These are phyloP conservation scores for Baudoinia panamericana DNA, from an alignment of 495 filamentous ascomycete species.

Conservation along the genomic window DNA sequence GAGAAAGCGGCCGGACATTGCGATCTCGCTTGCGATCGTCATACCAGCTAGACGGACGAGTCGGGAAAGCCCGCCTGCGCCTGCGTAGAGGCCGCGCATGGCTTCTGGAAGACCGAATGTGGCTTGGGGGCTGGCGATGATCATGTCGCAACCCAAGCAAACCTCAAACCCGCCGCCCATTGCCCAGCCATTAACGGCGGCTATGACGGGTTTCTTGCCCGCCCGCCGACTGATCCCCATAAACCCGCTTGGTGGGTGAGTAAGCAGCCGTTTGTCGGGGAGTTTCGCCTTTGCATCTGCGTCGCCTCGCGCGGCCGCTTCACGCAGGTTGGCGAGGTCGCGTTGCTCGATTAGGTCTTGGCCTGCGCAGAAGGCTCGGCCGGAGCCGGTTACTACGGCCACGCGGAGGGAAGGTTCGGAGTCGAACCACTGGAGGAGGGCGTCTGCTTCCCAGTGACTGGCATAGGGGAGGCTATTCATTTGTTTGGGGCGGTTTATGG, in stretches of 20 bases:
- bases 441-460: slow-evolving; percentile 39
- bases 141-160: slow-evolving; percentile 55
- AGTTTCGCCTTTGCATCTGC: slow-evolving; percentile 1
- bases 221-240: slow-evolving; percentile 27
- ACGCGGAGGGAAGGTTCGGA: slow-evolving; percentile 40
- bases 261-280: slow-evolving; percentile 6
- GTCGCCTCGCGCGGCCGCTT: slow-evolving; percentile 6
- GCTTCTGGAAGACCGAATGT: slow-evolving; percentile 57
- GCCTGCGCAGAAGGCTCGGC: slow-evolving; percentile 45
- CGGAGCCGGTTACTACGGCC: slow-evolving; percentile 44
- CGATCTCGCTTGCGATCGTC: slow-evolving; percentile 61
- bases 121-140: slow-evolving; percentile 44
- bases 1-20: slow-evolving; percentile 48
- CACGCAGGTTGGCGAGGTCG: slow-evolving; percentile 11
- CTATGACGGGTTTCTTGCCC: slow-evolving; percentile 57
- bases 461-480: slow-evolving; percentile 45
- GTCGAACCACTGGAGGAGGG: slow-evolving; percentile 47
- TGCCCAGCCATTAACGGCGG: slow-evolving; percentile 59
- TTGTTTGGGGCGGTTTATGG: slow-evolving; percentile 44
- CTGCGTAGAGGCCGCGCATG: slow-evolving; percentile 53
- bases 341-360: slow-evolving; percentile 37
- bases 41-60: slow-evolving; percentile 50
- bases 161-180: slow-evolving; percentile 68
- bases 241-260: slow-evolving; percentile 24
- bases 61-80: slow-evolving; percentile 60